phyloP scores from a whole-genome alignment of 1,284 basidiomycete genomes.

The Pseudozyma tsukubaensis region DNA sequence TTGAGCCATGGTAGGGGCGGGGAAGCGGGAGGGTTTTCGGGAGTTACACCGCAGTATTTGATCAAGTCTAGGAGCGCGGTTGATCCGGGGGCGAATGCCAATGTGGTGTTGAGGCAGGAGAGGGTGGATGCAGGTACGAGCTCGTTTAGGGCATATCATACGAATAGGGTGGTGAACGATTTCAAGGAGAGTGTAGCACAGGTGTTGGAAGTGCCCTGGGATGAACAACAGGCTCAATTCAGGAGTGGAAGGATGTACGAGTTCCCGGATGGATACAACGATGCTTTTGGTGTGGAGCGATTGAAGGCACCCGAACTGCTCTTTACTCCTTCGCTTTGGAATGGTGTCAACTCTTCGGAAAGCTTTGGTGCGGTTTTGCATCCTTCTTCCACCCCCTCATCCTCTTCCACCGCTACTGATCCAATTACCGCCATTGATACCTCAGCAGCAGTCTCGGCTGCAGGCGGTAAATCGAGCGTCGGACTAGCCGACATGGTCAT shows the following conservation, averaged over 20 bases:
- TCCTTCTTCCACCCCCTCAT: slow-evolving; percentile 21
- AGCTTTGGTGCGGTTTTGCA: slow-evolving; percentile 22
- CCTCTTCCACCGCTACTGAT: background rate
- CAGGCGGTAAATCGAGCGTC: slow-evolving; percentile 23
- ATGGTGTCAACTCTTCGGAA: slow-evolving; percentile 32
- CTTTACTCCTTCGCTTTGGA: slow-evolving; percentile 82
- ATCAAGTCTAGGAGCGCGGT: slow-evolving; percentile 78
- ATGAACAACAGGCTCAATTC: slow-evolving; percentile 75
- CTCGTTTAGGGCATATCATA: slow-evolving; percentile 84
- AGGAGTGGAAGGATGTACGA: slow-evolving; percentile 76
- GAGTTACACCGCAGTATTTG: slow-evolving; percentile 77
- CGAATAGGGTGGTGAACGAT: slow-evolving; percentile 86
- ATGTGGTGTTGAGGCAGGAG: slow-evolving; percentile 65
- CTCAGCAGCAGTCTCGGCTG: slow-evolving; percentile 1
- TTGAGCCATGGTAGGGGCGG: slow-evolving; percentile 45
- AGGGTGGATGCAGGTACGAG: slow-evolving; percentile 73
- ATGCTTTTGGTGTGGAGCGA: slow-evolving; percentile 84
- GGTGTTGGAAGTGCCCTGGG: slow-evolving; percentile 86
- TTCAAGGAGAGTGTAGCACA: slow-evolving; percentile 91
- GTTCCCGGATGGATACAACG: slow-evolving; percentile 93
- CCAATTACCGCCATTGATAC: too few relatives aligned
- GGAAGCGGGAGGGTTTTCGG: slow-evolving; percentile 19
- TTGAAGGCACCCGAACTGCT: slow-evolving; percentile 88
- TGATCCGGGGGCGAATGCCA: slow-evolving; percentile 78
- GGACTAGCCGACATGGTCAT: slow-evolving; percentile 74